These are phyloP conservation scores for Symbiodinium pilosum DNA, from an alignment of 73 alveolate genomes.

Conservation along the genomic window DNA sequence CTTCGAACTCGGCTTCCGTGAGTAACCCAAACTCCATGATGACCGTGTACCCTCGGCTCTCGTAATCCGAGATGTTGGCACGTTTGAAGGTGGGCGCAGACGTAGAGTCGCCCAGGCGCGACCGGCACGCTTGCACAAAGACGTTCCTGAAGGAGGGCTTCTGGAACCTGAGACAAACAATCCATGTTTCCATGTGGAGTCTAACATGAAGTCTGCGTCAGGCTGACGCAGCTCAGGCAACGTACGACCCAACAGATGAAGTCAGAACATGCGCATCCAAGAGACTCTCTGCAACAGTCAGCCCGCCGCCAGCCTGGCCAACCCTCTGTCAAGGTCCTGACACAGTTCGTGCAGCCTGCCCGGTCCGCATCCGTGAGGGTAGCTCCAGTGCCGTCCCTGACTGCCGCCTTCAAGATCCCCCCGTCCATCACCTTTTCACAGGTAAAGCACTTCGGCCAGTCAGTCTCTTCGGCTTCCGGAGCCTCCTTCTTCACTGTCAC, in stretches of 20 bases:
- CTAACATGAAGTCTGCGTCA: no score
- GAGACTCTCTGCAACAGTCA: not conserved
- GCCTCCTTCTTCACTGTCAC: not conserved
- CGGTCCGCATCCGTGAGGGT: not conserved
- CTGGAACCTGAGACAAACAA: not conserved
- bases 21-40: not conserved
- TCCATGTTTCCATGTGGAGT: no score
- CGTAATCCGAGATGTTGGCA: not conserved
- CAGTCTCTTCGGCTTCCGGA: not conserved
- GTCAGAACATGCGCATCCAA: not conserved
- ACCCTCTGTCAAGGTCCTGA: not conserved
- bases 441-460: not conserved
- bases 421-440: not conserved
- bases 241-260: no score
- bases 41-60: not conserved
- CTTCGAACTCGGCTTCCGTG: not conserved
- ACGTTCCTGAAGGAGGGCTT: not conserved
- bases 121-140: not conserved
- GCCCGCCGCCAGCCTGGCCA: not conserved
- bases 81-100: not conserved
- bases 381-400: not conserved
- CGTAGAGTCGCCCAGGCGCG: not conserved
- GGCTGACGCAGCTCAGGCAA: no score
- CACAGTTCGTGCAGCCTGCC: not conserved
- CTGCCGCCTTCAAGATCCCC: not conserved